Conservation (phyloP, 2,329 filamentous ascomycete genomes). For the Diaporthe longicolla region DNA sequence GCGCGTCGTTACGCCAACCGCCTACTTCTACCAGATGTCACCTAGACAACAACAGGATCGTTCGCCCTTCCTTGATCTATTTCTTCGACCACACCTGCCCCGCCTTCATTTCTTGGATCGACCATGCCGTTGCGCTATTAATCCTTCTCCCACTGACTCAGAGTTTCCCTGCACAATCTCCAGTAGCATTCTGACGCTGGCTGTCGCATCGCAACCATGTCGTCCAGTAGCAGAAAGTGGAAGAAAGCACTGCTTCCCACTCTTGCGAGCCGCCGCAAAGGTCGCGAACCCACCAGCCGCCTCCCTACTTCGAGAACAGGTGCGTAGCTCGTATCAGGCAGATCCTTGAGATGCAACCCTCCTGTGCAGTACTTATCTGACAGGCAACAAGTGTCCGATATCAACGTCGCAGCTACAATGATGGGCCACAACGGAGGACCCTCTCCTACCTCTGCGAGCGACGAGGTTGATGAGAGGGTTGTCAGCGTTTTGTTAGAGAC, state of each 20-base stretch:
- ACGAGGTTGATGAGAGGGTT: slow-evolving; percentile 32
- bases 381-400: slow-evolving; percentile 29
- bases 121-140: background rate
- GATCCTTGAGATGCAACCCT: too few species aligned
- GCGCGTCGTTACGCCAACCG: background rate
- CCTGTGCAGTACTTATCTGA: background rate
- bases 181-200: background rate
- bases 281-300: background rate
- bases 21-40: background rate
- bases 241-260: slow-evolving; percentile 38
- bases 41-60: background rate
- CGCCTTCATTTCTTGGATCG: background rate
- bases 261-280: slow-evolving; percentile 36
- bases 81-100: background rate
- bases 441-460: background rate
- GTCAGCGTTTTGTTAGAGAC: slow-evolving; percentile 40
- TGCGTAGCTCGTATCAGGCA: background rate
- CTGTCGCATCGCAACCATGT: slow-evolving; percentile 9
- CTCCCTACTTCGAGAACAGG: slow-evolving; percentile 35
- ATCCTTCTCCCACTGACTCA: background rate
- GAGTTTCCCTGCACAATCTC: background rate
- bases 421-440: background rate
- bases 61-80: background rate
- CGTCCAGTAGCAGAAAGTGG: slow-evolving; percentile 32
- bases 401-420: background rate